Evolutionary conservation across 2,329 filamentous ascomycete species (phyloP), one percentile per base, ranked within the genome.

Genomic region (Neobulgaria alba): DNA sequence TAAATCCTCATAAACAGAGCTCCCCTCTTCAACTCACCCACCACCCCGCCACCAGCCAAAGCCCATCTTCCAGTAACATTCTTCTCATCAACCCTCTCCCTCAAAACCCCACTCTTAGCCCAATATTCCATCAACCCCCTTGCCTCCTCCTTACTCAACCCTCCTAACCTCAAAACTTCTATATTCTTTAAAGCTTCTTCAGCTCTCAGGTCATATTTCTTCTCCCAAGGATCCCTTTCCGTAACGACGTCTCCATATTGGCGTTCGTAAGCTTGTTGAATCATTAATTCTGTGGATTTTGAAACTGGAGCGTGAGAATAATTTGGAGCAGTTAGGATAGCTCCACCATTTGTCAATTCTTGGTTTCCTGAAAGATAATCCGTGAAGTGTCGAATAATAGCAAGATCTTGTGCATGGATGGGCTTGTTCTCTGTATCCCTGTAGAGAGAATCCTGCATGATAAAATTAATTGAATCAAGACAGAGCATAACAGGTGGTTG

Each of bases 71-170:
- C 84, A 16, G 73, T 71, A 26, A 95, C 82, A 47, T 73, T 71
- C 48, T 67, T 68, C 57, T 89, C 79, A 55, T 85, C 80, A 36
- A 95, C 71, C 33, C 68, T 71, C 46, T 75, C 69, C 49, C 84
- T 75, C 57, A 94, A 61, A 59, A 95, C 69, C 10, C 90, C 92
- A 61, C 86, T 93, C 26, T 77, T 78, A 4, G 86, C 88, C 71
- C 90, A 96, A 66, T 95, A 96, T 67, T 95, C 88, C 78, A 96
- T 82, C 53, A 94, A 68, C 1, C 78, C 73, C 45, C 82, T 75
- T 9, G 85, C 79, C 65, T 96, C 90, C 8, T 10, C 65, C 63
- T 81, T 85, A 54, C 68, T 81, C 51, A 95, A 56, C 7, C 85
- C 83, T 31, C 73, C 70, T 15, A 95, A 58, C 15, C 74, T 71